Evolutionary conservation across 2,329 filamentous ascomycete species (phyloP), one percentile per base, ranked within the genome.

Genomic region (Colletotrichum noveboracense): DNA sequence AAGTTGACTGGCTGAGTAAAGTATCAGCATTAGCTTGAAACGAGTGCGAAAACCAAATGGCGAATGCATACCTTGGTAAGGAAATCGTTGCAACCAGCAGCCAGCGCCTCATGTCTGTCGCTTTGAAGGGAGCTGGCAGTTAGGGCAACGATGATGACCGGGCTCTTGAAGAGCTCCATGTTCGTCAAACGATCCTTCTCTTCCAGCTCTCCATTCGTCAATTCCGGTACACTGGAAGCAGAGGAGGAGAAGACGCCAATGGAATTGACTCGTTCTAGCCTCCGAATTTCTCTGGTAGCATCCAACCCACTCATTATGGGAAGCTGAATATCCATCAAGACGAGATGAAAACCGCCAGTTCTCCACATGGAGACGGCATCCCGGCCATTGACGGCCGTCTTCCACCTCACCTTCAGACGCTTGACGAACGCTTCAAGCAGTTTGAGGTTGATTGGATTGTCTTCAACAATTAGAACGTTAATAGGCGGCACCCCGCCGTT

Each of bases 291-390:
- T 79, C 96, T 95, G 1, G 97, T 98, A 18, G 97, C 97, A 77
- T 98, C 95, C 34, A 99, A 87, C 1, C 97, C 97, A 79, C 94
- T 98, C 96, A 99, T 98, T 80, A 98, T 93, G 6, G 97, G 97
- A 73, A 99, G 89, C 83, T 98, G 97, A 79, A 99, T 98, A 83
- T 99, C 97, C 97, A 99, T 99, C 70, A 99, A 88, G 18, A 99
- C 97, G 78, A 99, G 87, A 86, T 99, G 97, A 82, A 98, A 98
- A 1, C 97, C 97, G 43, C 97, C 97, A 6, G 91, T 90, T 71
- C 95, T 93, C 96, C 97, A 99, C 85, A 98, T 98, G 76, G 91
- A 93, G 32, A 98, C 96, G 3, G 97, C 97, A 78, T 98, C 96
- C 78, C 93, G 92, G 28, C 97, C 97, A 83, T 98, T 98, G 90